phyloP scores from a whole-genome alignment of 2,329 filamentous ascomycete genomes.

The Pseudocercospora macadamiae region DNA sequence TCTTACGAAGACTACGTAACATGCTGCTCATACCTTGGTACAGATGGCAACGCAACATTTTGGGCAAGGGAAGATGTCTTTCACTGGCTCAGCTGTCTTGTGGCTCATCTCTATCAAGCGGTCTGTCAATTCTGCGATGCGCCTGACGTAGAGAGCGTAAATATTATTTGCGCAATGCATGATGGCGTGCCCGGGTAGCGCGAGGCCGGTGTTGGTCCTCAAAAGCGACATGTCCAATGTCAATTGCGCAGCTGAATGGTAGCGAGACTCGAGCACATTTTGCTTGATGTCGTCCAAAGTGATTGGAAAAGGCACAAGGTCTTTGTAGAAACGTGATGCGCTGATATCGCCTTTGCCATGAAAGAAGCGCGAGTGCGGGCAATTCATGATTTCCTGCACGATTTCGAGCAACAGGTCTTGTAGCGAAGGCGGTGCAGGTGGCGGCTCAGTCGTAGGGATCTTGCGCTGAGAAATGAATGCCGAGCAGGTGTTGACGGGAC shows the following conservation, averaged over 20 bases:
- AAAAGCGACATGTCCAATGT: slow-evolving; percentile 21
- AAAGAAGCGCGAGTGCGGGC: slow-evolving; percentile 25
- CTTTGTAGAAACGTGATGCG: slow-evolving; percentile 8
- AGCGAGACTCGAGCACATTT: slow-evolving; percentile 4
- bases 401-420: slow-evolving; percentile 11
- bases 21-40: slow-evolving; percentile 40
- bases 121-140: background rate
- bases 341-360: slow-evolving; percentile 13
- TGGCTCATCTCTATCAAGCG: background rate
- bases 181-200: background rate
- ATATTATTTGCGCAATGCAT: background rate
- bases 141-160: background rate
- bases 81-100: background rate
- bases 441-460: slow-evolving; percentile 15
- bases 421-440: background rate
- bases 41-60: slow-evolving; percentile 50
- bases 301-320: slow-evolving; percentile 11
- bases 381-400: slow-evolving; percentile 11
- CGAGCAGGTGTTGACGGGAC: slow-evolving; percentile 53
- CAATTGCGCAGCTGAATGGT: slow-evolving; percentile 16
- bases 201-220: slow-evolving; percentile 10
- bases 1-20: no score
- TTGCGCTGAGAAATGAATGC: slow-evolving; percentile 49
- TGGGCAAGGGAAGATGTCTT: slow-evolving; percentile 45
- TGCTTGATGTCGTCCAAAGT: slow-evolving; percentile 17